These are phyloP conservation scores for Nemania sp. DNA, from an alignment of 2,329 filamentous ascomycete genomes.

Conservation along the genomic window DNA sequence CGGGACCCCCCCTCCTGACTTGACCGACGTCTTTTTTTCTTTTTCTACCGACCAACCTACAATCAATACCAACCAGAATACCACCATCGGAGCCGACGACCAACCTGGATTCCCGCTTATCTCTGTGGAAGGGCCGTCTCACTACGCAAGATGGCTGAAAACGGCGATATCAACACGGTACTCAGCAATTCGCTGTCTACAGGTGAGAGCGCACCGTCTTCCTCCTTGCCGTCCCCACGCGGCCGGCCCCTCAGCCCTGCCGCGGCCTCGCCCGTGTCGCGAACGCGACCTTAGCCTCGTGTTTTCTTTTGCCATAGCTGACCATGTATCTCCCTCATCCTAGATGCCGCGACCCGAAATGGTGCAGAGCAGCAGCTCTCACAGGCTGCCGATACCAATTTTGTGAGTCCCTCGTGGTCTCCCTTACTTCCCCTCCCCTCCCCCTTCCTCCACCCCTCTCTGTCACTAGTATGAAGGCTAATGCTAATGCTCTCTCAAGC, in stretches of 20 bases:
- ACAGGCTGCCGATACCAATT: conserved; percentile 93
- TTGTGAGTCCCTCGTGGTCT: conserved; percentile 69
- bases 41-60: conserved; percentile 24
- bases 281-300: conserved; percentile 23
- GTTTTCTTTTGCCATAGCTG: conserved; percentile 46
- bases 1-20: conserved; percentile 33
- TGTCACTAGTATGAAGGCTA: conserved; percentile 30
- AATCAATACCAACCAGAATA: conserved; percentile 19
- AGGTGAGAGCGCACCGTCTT: conserved; percentile 71
- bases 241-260: conserved; percentile 33
- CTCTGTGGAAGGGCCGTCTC: conserved; percentile 35
- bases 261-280: conserved; percentile 22
- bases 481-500: conserved; percentile 57
- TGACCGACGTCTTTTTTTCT: conserved; percentile 37
- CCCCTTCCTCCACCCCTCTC: too few species aligned
- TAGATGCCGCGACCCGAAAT: conserved; percentile 90
- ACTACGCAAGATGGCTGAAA: conserved; percentile 72
- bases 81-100: conserved; percentile 21
- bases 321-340: conserved; percentile 47
- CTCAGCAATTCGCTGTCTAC: conserved; percentile 96
- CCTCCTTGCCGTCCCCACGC: conserved; percentile 2
- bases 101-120: conserved; percentile 37
- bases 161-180: conserved; percentile 93
- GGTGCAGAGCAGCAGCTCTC: conserved; percentile 93
- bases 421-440: conserved; percentile 34